Evolutionary conservation across 2,329 filamentous ascomycete species (phyloP).

Genomic region (Exophiala viscosa): DNA sequence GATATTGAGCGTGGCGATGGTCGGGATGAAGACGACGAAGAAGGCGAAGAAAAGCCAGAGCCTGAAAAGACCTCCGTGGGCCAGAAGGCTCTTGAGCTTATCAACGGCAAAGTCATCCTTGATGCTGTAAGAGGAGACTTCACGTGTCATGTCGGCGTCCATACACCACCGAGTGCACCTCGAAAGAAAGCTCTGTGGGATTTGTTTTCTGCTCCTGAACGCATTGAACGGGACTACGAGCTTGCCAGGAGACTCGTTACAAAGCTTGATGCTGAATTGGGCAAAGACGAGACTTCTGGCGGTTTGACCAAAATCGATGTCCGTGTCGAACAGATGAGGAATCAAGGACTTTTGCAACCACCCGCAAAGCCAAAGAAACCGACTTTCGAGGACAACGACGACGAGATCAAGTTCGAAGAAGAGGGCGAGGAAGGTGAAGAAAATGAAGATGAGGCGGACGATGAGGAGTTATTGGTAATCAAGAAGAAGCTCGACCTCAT

Average conservation of each 20-base stretch:
- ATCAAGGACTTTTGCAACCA: conserved; percentile 72
- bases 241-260: conserved; percentile 76
- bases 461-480: conserved; percentile 82
- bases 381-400: conserved; percentile 42
- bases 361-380: conserved; percentile 53
- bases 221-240: conserved; percentile 83
- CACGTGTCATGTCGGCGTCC: conserved; percentile 93
- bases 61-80: conserved; percentile 52
- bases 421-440: conserved; percentile 79
- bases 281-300: conserved; percentile 61
- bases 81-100: conserved; percentile 84
- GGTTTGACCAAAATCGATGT: conserved; percentile 79
- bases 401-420: conserved; percentile 53
- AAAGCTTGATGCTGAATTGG: conserved; percentile 82
- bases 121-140: conserved; percentile 93
- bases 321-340: conserved; percentile 74
- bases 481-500: conserved; percentile 96
- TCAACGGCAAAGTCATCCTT: conserved; percentile 96
- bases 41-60: conserved; percentile 49
- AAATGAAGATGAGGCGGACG: conserved; percentile 75
- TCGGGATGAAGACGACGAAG: conserved; percentile 67
- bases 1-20: conserved; percentile 66
- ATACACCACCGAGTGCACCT: conserved; percentile 79
- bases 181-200: conserved; percentile 97
- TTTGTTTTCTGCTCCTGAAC: conserved; percentile 88